A percentile compares a stretch with the other conserved stretches of the same genome.
phyloP scores from a whole-genome alignment of 176 grass and related monocot species.

The Aegilops longissima region DNA sequence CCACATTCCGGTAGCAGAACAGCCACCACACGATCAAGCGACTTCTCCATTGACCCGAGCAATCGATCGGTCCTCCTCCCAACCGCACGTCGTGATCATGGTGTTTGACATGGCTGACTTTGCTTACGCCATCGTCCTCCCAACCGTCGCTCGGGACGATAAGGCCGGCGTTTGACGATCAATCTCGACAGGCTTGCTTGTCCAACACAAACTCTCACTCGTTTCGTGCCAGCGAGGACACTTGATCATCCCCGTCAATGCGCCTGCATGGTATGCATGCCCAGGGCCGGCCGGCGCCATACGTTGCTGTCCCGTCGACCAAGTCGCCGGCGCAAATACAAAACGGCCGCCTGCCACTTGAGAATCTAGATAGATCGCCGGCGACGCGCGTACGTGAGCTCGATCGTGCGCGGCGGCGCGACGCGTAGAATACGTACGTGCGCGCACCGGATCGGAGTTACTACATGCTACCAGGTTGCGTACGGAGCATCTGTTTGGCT shows the following conservation, averaged over 20 bases:
- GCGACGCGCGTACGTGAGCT: background rate
- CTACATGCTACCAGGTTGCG: background rate
- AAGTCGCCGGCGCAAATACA: background rate
- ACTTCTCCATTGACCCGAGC: background rate
- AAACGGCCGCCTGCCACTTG: background rate
- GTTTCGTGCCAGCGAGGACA: background rate
- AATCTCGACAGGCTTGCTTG: background rate
- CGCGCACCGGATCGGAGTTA: background rate
- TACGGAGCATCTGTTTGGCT: background rate
- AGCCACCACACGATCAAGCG: background rate
- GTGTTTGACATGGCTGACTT: conserved; percentile 1
- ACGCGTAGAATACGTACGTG: background rate
- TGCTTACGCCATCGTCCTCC: background rate
- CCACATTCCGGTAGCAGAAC: background rate
- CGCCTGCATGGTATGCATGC: background rate
- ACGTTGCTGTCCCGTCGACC: background rate
- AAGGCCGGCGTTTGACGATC: background rate
- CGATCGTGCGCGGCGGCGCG: background rate
- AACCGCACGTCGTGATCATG: background rate
- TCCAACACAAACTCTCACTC: background rate
- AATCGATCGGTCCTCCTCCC: background rate
- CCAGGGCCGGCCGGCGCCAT: background rate
- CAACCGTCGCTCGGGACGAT: background rate
- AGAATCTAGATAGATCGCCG: background rate
- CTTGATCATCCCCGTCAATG: background rate